A percentile compares a stretch with the other conserved stretches of the same genome.
phyloP scores from a whole-genome alignment of 2,329 filamentous ascomycete species.

The Teratosphaeria gauchensis region DNA sequence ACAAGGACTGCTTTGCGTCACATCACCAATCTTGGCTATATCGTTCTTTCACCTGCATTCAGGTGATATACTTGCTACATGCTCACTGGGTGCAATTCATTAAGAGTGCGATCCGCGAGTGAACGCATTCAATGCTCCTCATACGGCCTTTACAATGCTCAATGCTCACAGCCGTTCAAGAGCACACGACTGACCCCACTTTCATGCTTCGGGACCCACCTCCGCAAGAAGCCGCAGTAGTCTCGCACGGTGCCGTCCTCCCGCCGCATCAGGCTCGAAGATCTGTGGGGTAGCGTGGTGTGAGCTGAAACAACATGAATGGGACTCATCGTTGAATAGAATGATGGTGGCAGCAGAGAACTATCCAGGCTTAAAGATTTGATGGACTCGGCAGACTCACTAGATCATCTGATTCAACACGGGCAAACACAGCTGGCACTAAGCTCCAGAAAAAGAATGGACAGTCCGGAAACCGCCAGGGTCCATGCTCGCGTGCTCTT shows the following conservation, averaged over 20 bases:
- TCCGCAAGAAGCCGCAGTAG: not conserved
- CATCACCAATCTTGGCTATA: too few species aligned
- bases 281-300: not conserved
- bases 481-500: not conserved
- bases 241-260: not conserved
- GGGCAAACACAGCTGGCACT: not conserved
- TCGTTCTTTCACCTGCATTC: too few species aligned
- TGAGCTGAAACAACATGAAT: not conserved
- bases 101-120: not conserved
- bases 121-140: not conserved
- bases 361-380: not conserved
- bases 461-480: not conserved
- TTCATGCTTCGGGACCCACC: not conserved
- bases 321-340: not conserved
- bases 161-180: not conserved
- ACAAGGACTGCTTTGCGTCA: too few species aligned
- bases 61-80: too few species aligned
- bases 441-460: not conserved
- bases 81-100: too few species aligned
- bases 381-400: not conserved
- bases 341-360: not conserved
- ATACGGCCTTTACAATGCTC: not conserved
- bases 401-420: not conserved
- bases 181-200: not conserved
- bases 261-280: not conserved